phyloP scores from a whole-genome alignment of 768 basidiomycete species.

The Lentinula lateritia region DNA sequence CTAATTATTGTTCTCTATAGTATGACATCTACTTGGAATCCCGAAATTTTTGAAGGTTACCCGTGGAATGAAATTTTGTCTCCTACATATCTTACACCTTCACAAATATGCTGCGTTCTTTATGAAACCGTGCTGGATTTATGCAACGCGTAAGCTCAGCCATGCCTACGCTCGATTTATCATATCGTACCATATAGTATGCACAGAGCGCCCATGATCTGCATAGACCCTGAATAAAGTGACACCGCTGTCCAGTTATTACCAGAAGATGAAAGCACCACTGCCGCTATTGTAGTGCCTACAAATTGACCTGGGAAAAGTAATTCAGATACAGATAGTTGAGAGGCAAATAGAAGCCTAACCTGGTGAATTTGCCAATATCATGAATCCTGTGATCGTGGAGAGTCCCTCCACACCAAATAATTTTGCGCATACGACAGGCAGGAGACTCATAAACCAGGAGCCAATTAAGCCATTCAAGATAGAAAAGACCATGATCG shows the following conservation, averaged over 20 bases:
- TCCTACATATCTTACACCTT: not conserved
- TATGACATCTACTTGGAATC: too few relatives aligned
- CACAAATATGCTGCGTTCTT: not conserved
- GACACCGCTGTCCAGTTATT: conserved; percentile 25
- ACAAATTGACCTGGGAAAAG: conserved; percentile 20
- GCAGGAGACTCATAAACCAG: conserved; percentile 26
- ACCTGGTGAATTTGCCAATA: conserved; percentile 18
- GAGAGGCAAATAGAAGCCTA: not conserved
- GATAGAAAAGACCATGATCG: conserved; percentile 24
- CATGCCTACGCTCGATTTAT: not conserved
- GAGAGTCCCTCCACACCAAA: conserved; percentile 19
- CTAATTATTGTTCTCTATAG: too few relatives aligned
- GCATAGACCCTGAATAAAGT: conserved; percentile 21
- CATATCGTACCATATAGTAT: conserved; percentile 22
- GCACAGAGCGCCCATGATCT: conserved; percentile 21
- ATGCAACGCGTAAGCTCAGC: not conserved
- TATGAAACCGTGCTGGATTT: not conserved
- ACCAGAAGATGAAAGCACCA: conserved; percentile 21
- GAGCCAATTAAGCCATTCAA: conserved; percentile 29
- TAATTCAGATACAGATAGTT: not conserved
- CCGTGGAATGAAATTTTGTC: not conserved
- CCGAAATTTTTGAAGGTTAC: too few relatives aligned
- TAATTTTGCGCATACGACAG: conserved; percentile 24
- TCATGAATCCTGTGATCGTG: conserved; percentile 20
- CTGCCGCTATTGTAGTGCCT: conserved; percentile 26